phyloP scores from a whole-genome alignment of 2,329 filamentous ascomycete genomes.

The Stagonosporopsis chrysanthemi region DNA sequence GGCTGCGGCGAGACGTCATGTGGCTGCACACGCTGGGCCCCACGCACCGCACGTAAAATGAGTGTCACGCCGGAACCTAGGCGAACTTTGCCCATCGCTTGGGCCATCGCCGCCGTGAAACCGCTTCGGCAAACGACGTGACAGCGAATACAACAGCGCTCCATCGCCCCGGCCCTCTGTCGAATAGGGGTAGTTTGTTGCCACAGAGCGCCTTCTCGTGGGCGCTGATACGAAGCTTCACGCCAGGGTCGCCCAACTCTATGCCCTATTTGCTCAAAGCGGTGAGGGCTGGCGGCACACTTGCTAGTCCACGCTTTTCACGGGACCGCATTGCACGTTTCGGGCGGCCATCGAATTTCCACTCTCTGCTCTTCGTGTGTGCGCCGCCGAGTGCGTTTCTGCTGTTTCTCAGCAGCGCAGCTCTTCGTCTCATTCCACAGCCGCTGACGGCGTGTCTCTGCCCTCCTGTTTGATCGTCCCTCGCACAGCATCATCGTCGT shows the following conservation, averaged over 20 bases:
- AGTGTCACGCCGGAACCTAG: neutral
- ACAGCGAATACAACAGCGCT: constrained; percentile 6
- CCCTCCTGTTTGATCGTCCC: constrained; percentile 28
- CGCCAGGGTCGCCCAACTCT: constrained; percentile 3
- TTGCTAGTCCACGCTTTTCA: neutral
- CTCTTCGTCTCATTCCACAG: constrained; percentile 1
- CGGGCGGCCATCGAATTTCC: constrained; percentile 16
- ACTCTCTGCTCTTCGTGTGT: neutral
- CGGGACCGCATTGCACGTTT: constrained; percentile 12
- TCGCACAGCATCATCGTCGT: constrained; percentile 12
- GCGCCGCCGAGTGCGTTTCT: neutral
- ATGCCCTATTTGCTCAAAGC: constrained; percentile 2
- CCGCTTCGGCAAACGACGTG: constrained; percentile 10
- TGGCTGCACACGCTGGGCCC: neutral
- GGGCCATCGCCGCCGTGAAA: neutral
- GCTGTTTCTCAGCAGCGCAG: neutral
- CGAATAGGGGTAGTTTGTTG: constrained; percentile 22
- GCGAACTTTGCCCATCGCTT: neutral
- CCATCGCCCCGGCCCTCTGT: neutral
- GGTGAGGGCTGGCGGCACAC: constrained; percentile 4
- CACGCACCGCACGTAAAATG: neutral
- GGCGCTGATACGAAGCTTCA: constrained; percentile 8
- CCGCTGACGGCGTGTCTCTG: constrained; percentile 4
- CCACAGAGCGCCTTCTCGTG: constrained; percentile 11
- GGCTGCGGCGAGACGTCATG: constrained; percentile 2